These are phyloP conservation scores for Elsinoe perseae DNA, from an alignment of 2,329 filamentous ascomycete species.

Conservation along the genomic window DNA sequence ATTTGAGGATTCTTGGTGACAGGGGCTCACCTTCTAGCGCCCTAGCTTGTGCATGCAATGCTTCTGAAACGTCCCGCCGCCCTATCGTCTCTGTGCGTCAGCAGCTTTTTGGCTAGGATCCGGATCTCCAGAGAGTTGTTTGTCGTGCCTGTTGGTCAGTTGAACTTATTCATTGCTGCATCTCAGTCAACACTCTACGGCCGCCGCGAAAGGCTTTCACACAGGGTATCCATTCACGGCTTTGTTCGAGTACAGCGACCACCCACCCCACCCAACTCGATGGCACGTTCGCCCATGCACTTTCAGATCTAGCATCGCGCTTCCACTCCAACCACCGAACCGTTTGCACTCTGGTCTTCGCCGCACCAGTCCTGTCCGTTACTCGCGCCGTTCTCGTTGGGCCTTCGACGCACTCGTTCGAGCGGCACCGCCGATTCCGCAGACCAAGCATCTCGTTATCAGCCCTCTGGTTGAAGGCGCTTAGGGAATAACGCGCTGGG, in stretches of 20 bases:
- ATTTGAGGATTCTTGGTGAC: not conserved
- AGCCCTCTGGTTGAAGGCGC: not conserved
- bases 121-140: not conserved
- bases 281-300: not conserved
- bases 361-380: constrained; percentile 7
- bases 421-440: constrained; percentile 7
- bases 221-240: not conserved
- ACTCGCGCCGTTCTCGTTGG: not conserved
- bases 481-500: not conserved
- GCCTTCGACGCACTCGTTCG: not conserved
- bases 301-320: not conserved
- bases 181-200: not conserved
- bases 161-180: not conserved
- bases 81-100: constrained; percentile 10
- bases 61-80: constrained; percentile 10
- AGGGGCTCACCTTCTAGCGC: constrained; percentile 5
- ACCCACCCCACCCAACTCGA: not conserved
- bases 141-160: not conserved
- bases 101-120: not conserved
- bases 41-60: constrained; percentile 12
- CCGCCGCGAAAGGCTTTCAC: too few species aligned
- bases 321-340: not conserved
- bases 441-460: constrained; percentile 2
- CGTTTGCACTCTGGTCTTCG: not conserved
- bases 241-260: not conserved